Evolutionary conservation across 2,329 filamentous ascomycete genomes (phyloP).

Genomic region (Fonsecaea pugnacius): DNA sequence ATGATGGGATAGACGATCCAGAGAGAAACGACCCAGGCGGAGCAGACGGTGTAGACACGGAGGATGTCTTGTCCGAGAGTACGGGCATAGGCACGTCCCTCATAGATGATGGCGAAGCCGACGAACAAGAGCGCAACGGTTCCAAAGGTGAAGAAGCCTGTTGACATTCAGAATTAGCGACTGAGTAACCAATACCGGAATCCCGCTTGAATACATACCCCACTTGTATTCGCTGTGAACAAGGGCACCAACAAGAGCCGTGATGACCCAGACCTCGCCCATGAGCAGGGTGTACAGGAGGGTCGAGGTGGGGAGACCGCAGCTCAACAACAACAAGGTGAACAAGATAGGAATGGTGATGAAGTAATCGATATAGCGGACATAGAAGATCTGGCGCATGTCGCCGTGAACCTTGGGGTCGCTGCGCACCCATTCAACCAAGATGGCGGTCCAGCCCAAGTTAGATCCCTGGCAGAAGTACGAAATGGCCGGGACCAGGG

Average conservation of each 20-base stretch:
- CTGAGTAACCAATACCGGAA: not conserved
- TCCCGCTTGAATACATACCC: conserved; percentile 51
- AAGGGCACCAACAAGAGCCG: conserved; percentile 68
- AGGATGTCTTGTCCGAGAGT: conserved; percentile 60
- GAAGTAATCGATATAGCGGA: conserved; percentile 68
- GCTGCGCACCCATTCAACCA: conserved; percentile 61
- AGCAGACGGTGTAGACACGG: conserved; percentile 60
- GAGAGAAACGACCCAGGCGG: conserved; percentile 62
- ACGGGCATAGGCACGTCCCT: conserved; percentile 61
- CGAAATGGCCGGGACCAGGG: conserved; percentile 53
- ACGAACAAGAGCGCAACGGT: conserved; percentile 63
- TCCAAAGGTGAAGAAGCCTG: conserved; percentile 63
- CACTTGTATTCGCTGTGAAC: conserved; percentile 64
- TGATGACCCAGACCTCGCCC: conserved; percentile 70
- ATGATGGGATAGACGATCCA: conserved; percentile 69
- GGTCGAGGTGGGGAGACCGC: conserved; percentile 67
- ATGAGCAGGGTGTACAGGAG: conserved; percentile 66
- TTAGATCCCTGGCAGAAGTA: conserved; percentile 72
- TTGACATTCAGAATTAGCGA: not conserved
- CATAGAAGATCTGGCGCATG: conserved; percentile 69
- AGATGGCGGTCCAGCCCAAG: conserved; percentile 65
- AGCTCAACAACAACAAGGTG: conserved; percentile 65
- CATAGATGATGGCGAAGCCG: conserved; percentile 61
- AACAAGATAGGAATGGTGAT: conserved; percentile 69
- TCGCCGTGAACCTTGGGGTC: conserved; percentile 53